Conservation (phyloP, 2,329 filamentous ascomycete genomes). For the Boeremia lycopersici region DNA sequence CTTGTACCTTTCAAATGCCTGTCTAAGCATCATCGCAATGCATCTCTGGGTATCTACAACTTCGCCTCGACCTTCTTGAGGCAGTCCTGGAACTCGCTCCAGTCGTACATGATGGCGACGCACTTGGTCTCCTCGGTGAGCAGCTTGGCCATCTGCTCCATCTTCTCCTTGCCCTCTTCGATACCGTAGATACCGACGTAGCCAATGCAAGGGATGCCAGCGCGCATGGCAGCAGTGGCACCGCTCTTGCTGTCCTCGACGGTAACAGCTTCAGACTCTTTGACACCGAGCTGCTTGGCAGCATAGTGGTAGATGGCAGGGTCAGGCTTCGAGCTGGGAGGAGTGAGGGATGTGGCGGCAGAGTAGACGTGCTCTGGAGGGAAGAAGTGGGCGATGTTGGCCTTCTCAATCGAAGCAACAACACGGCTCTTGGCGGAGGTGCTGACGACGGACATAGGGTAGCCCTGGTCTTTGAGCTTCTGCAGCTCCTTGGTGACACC, state of each 20-base stretch:
- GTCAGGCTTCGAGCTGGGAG: slow-evolving; percentile 88
- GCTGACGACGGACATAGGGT: slow-evolving; percentile 79
- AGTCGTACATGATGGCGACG: slow-evolving; percentile 58
- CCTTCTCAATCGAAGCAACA: slow-evolving; percentile 77
- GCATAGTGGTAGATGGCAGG: slow-evolving; percentile 86
- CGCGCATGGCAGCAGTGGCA: slow-evolving; percentile 75
- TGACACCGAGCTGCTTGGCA: slow-evolving; percentile 73
- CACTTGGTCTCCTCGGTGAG: slow-evolving; percentile 57
- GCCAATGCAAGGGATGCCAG: slow-evolving; percentile 79
- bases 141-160: slow-evolving; percentile 57
- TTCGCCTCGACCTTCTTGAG: slow-evolving; percentile 56
- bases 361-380: slow-evolving; percentile 76
- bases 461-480: slow-evolving; percentile 67
- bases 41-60: slow-evolving; percentile 33
- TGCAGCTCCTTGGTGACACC: slow-evolving; percentile 73
- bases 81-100: slow-evolving; percentile 57
- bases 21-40: slow-evolving; percentile 18
- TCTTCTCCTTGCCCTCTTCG: slow-evolving; percentile 51
- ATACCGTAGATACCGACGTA: slow-evolving; percentile 73
- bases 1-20: slow-evolving; percentile 15
- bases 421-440: slow-evolving; percentile 81
- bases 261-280: slow-evolving; percentile 73
- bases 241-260: slow-evolving; percentile 91
- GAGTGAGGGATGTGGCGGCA: slow-evolving; percentile 76
- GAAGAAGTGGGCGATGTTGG: slow-evolving; percentile 81